Evolutionary conservation across 2,329 filamentous ascomycete genomes (phyloP).

Genomic region (Xylaria sp.): DNA sequence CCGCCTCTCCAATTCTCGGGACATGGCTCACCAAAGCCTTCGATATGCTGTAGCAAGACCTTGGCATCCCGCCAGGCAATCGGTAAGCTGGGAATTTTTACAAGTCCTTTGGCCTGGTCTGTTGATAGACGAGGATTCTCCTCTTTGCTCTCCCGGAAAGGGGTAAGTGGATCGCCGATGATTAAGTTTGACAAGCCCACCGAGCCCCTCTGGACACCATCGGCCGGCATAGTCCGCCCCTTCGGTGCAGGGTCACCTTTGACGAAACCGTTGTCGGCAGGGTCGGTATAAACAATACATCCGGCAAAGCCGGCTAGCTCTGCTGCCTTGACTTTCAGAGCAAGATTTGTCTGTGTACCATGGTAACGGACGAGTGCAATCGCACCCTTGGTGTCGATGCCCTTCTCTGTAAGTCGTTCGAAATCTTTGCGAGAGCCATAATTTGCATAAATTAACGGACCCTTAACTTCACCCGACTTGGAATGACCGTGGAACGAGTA

Average conservation of each 20-base stretch:
- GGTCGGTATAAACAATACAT: constrained; percentile 93
- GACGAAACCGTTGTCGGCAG: constrained; percentile 81
- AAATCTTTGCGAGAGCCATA: constrained; percentile 90
- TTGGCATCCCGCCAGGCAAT: constrained; percentile 91
- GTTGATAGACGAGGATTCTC: constrained; percentile 72
- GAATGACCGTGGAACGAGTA: constrained; percentile 89
- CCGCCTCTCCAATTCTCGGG: constrained; percentile 79
- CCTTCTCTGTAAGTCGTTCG: constrained; percentile 73
- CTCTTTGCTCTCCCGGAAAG: constrained; percentile 80
- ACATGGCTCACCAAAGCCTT: constrained; percentile 76
- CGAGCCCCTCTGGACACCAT: constrained; percentile 83
- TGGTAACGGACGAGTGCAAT: constrained; percentile 87
- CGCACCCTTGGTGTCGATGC: constrained; percentile 78
- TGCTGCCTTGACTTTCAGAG: constrained; percentile 88
- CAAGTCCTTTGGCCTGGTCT: constrained; percentile 76
- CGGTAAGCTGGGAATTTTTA: constrained; percentile 88
- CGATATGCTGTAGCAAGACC: constrained; percentile 76
- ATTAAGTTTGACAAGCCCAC: constrained; percentile 86
- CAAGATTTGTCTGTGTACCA: constrained; percentile 76
- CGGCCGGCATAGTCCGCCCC: constrained; percentile 81
- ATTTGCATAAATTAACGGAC: constrained; percentile 90
- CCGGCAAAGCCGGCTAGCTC: constrained; percentile 86
- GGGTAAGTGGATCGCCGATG: constrained; percentile 90
- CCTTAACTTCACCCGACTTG: constrained; percentile 84
- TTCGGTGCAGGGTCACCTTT: constrained; percentile 78